Evolutionary conservation across 2,329 filamentous ascomycete genomes (phyloP).

Genomic region (Cadophora sp.): DNA sequence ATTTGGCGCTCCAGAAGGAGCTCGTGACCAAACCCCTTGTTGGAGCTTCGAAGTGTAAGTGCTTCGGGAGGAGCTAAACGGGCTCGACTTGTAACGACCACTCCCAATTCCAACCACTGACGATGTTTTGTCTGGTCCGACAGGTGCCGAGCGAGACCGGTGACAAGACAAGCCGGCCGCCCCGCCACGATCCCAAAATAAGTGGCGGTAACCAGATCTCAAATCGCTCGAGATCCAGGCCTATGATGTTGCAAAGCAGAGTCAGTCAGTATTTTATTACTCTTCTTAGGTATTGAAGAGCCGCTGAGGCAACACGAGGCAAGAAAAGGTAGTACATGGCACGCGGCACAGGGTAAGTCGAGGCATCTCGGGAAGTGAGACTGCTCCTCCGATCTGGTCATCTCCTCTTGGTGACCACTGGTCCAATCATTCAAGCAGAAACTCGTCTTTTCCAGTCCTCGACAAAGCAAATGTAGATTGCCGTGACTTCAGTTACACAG

Average conservation of each 20-base stretch:
- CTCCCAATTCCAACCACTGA: slow-evolving; percentile 8
- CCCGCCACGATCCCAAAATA: not conserved
- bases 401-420: not conserved
- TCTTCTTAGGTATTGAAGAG: not conserved
- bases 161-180: slow-evolving; percentile 8
- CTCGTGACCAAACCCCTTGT: slow-evolving; percentile 35
- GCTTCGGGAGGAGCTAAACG: not conserved
- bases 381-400: slow-evolving; percentile 12
- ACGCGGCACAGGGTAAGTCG: not conserved
- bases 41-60: slow-evolving; percentile 12
- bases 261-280: not conserved
- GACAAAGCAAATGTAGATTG: slow-evolving; percentile 23
- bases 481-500: slow-evolving; percentile 21
- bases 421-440: not conserved
- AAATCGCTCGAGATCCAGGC: slow-evolving; percentile 10
- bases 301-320: slow-evolving; percentile 3
- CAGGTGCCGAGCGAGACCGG: slow-evolving; percentile 10
- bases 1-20: slow-evolving; percentile 32
- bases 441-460: slow-evolving; percentile 1
- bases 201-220: slow-evolving; percentile 9
- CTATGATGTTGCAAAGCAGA: not conserved
- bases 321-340: not conserved
- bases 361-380: not conserved
- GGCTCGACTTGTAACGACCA: not conserved
- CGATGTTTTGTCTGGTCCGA: slow-evolving; percentile 8